Evolutionary conservation across 1,284 basidiomycete genomes (phyloP), one percentile per base, ranked within the genome.

Genomic region (Cryptococcus jaspeensis): DNA sequence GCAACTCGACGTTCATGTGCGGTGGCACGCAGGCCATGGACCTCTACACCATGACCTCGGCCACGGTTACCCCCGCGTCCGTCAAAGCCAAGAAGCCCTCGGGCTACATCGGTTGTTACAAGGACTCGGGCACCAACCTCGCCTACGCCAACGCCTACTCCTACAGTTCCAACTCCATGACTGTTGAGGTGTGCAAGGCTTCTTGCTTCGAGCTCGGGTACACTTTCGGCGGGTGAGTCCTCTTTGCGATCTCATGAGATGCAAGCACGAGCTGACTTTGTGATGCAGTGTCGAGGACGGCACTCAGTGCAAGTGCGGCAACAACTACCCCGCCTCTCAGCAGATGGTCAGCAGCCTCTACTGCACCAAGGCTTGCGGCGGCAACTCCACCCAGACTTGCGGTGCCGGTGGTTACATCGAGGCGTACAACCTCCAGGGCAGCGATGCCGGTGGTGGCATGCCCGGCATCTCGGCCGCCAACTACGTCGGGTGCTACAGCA

Each of bases 201-300:
- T 55, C 63, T 2, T 73, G 71, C 59, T 23, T 53, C 37, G 53
- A 61, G 38, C 52, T 66, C 18, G 60, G 63, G 6, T 66, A 65
- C 54, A 37, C 59, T 7, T 60, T 53, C 54, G 62, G 55, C n/a
- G 59, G 28, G 41, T 43, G 41, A 43, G 41, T 20, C 15, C 18
- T 43, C 41, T 43, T 32, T 32, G 28, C 9, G 4, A 32, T 32
- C 28, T 32, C 5, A 4, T 43, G 41, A n/a, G 23, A 16, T 43
- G 16, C 4, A 9, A 2, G 23, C n/a, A 20, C 18, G 41, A 12
- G 41, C 41, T 43, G 20, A 43, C 41, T 43, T 16, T 43, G 12
- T 20, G 18, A 18, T 20, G 41, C 41, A 23, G 61, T 50, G 55
- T 63, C 13, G 55, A 64, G 49, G 57, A 58, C 50, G 55, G 55